phyloP scores from a whole-genome alignment of 148 eudicot genomes.

The Pouteria glomerata region DNA sequence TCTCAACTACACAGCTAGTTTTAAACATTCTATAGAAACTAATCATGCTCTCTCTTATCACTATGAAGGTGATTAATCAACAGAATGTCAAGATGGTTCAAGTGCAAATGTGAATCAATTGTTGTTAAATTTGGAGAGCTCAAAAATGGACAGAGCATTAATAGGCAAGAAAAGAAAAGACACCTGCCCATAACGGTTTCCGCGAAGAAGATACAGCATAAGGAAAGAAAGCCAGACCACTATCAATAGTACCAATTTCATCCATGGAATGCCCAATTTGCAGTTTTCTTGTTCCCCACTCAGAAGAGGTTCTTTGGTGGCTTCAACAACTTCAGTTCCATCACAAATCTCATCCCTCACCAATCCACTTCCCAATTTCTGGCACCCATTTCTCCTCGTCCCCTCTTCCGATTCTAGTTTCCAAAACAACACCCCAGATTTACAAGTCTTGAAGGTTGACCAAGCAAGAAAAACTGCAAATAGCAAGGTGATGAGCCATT shows the following conservation, averaged over 20 bases:
- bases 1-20: too few species aligned
- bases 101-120: background rate
- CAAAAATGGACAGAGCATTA: background rate
- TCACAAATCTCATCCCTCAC: constrained; percentile 4
- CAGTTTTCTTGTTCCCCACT: constrained; percentile 5
- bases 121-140: background rate
- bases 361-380: constrained; percentile 14
- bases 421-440: constrained; percentile 44
- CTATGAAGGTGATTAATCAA: background rate
- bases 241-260: constrained; percentile 33
- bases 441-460: constrained; percentile 49
- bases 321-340: constrained; percentile 13
- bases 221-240: constrained; percentile 53
- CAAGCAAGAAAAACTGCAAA: constrained; percentile 51
- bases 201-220: constrained; percentile 42
- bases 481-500: constrained; percentile 50
- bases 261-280: constrained; percentile 33
- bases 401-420: constrained; percentile 37
- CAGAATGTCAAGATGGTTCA: background rate
- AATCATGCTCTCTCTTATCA: background rate
- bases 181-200: constrained; percentile 53
- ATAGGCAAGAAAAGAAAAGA: background rate
- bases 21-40: too few species aligned
- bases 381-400: constrained; percentile 13
- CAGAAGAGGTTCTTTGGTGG: constrained; percentile 28